phyloP scores from a whole-genome alignment of 140 eudicot species.

The Erigeron philadelphicus region DNA sequence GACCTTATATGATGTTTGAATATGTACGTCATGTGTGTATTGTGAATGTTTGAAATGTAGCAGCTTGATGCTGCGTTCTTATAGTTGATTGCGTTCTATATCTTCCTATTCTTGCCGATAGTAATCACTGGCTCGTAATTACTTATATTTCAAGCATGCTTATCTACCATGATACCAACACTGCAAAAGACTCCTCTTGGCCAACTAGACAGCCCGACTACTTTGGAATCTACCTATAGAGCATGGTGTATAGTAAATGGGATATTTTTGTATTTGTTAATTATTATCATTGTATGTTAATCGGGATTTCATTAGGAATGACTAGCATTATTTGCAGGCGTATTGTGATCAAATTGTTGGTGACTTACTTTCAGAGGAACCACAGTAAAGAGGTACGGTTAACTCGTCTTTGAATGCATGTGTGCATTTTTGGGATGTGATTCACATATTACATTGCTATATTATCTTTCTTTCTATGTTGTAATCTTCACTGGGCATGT shows the following conservation, averaged over 20 bases:
- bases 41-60: neutral
- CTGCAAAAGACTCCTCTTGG: neutral
- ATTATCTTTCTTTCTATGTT: neutral
- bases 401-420: neutral
- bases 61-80: neutral
- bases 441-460: neutral
- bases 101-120: neutral
- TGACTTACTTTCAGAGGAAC: constrained; percentile 96
- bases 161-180: constrained; percentile 1
- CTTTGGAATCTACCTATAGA: neutral
- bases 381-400: constrained; percentile 88
- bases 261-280: constrained; percentile 5
- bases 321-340: constrained; percentile 62
- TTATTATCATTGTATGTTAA: constrained; percentile 9
- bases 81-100: neutral
- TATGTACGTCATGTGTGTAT: constrained; percentile 6
- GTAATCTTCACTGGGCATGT: neutral
- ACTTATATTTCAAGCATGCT: neutral
- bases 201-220: neutral
- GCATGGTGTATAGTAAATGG: neutral
- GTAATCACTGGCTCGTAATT: neutral
- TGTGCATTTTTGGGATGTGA: neutral
- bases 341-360: constrained; percentile 91
- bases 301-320: constrained; percentile 1
- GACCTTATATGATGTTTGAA: constrained; percentile 8